These are phyloP conservation scores for Aphanomyces cochlioides DNA, from an alignment of 352 stramenopile genomes.

Conservation along the genomic window DNA sequence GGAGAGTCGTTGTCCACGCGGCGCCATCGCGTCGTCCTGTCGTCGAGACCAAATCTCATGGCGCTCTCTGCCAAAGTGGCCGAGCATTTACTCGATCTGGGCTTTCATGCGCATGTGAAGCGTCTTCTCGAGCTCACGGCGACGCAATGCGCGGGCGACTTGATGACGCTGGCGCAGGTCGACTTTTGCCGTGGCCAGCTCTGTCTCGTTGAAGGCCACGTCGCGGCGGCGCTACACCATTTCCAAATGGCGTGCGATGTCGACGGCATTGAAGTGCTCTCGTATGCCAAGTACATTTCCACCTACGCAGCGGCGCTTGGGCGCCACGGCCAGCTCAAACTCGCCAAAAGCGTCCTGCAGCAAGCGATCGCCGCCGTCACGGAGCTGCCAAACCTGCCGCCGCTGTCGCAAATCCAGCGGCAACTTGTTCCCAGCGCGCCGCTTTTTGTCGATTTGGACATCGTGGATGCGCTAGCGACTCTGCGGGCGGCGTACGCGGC, in stretches of 20 bases:
- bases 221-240: constrained; percentile 3
- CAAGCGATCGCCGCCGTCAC: neutral
- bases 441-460: constrained; percentile 5
- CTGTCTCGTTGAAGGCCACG: neutral
- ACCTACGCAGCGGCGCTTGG: neutral
- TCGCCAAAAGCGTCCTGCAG: constrained; percentile 1
- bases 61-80: constrained; percentile 11
- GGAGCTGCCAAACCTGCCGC: neutral
- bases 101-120: constrained; percentile 27
- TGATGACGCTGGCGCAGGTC: neutral
- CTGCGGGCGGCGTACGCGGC: constrained; percentile 21
- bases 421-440: neutral
- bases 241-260: neutral
- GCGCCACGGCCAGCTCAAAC: constrained; percentile 10
- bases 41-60: constrained; percentile 20
- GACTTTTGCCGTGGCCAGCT: constrained; percentile 18
- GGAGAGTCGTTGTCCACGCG: neutral
- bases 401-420: neutral
- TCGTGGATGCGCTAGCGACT: neutral
- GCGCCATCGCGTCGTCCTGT: constrained; percentile 4
- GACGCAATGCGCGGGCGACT: constrained; percentile 2
- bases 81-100: constrained; percentile 3
- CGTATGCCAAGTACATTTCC: constrained; percentile 18
- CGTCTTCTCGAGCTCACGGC: constrained; percentile 8
- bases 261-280: neutral